Percentiles rank a stretch among this genome's conserved stretches.
Conservation (phyloP, 2,329 filamentous ascomycete genomes). For the Alternaria ventricosa region DNA sequence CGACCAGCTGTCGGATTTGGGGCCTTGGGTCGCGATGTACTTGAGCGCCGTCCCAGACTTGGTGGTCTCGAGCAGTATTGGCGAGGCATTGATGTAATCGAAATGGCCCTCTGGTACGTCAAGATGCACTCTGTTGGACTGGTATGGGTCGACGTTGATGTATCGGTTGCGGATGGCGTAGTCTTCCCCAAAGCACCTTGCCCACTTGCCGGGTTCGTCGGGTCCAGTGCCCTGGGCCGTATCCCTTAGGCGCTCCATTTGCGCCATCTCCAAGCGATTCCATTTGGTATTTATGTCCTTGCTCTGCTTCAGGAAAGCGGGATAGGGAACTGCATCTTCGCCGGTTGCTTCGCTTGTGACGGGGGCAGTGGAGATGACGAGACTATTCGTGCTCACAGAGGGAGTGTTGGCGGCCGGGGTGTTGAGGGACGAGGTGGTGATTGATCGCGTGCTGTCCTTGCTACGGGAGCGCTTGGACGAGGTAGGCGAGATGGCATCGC, state of each 20-base stretch:
- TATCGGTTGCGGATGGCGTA: conserved; percentile 79
- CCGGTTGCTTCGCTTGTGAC: conserved; percentile 15
- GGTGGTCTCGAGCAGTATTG: conserved; percentile 53
- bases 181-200: conserved; percentile 64
- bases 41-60: conserved; percentile 53
- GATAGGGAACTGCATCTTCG: conserved; percentile 47
- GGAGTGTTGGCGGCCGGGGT: conserved; percentile 35
- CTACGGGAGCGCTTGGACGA: conserved; percentile 51
- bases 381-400: conserved; percentile 41
- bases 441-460: conserved; percentile 46
- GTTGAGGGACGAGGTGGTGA: conserved; percentile 33
- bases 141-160: conserved; percentile 87
- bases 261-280: conserved; percentile 66
- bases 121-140: conserved; percentile 82
- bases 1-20: conserved; percentile 74
- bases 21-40: conserved; percentile 95
- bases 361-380: conserved; percentile 34
- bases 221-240: conserved; percentile 46
- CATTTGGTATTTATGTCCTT: conserved; percentile 66
- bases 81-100: conserved; percentile 62
- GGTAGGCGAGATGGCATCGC: conserved; percentile 41
- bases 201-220: conserved; percentile 60
- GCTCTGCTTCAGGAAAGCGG: conserved; percentile 61
- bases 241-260: conserved; percentile 61
- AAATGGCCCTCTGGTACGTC: conserved; percentile 71